A percentile compares a stretch with the other conserved stretches of the same genome.
Conservation (phyloP, 106 monocot species). For the Dendrobium chrysotoxum region DNA sequence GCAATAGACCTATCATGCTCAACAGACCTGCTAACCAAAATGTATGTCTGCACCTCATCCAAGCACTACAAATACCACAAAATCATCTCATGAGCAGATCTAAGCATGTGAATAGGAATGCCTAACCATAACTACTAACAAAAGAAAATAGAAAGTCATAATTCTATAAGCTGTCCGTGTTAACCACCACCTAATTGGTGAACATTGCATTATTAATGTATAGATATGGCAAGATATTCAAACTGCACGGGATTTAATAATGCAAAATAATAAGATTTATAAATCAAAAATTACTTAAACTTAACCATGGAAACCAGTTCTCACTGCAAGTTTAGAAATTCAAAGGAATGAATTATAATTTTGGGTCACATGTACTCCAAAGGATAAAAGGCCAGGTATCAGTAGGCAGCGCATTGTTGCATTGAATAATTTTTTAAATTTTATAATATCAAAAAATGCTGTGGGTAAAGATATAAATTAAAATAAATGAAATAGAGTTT, state of each 20-base stretch:
- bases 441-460: neutral
- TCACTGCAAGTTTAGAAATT: neutral
- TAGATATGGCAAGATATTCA: neutral
- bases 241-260: neutral
- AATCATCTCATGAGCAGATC: neutral
- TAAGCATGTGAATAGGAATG: neutral
- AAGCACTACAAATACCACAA: constrained; percentile 41
- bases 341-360: neutral
- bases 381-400: neutral
- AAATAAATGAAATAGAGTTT: no score
- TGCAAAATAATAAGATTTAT: neutral
- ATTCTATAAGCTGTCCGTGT: neutral
- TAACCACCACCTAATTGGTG: neutral
- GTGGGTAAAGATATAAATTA: no score
- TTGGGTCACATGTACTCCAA: neutral
- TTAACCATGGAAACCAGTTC: neutral
- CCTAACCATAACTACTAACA: neutral
- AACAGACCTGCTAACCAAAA: constrained; percentile 42
- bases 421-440: neutral
- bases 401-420: neutral
- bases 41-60: constrained; percentile 96
- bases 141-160: neutral
- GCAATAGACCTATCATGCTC: constrained; percentile 14
- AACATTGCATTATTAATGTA: neutral
- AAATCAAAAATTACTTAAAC: neutral